Base-by-base conservation (phyloP, 2,329 filamentous ascomycete species). In the Daldinia eschscholtzii region DNA sequence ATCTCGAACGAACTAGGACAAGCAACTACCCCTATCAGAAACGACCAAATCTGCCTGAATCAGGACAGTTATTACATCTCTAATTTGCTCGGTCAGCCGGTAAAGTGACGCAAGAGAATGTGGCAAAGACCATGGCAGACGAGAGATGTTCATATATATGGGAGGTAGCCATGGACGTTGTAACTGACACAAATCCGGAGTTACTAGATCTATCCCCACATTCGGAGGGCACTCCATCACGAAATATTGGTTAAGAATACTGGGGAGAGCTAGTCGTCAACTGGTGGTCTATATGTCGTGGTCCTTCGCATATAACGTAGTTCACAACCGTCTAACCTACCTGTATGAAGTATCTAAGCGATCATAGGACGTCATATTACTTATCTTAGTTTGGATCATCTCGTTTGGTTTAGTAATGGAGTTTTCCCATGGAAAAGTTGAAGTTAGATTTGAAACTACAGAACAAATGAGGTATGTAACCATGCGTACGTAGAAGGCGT, bases 201-300 rank as follows among this genome's bases (percentile, higher is more conserved):
- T 33, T 26, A 58, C 30, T 20, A 56, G 59, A 28, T 12, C 15
- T 18, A 10, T 55, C 55, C 53, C 66, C 63, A 48, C 67, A 37
- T 23, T 23, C 63, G 67, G 67, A 69, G 63, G 2, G 7, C 39
- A 50, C 42, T 66, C 67, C 67, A 28, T 28, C 50, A 46, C 42
- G 28, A 55, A 58, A 64, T 41, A 69, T 69, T 69, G 67, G 67
- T 33, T 15, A 23, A 37, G 28, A 28, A 41, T 57, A 53, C 18
- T 52, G 48, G 48, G 12, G 12, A 35, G 42, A 35, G 18, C 6
- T 5, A 12, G 23, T 4, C 30, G 13, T 42, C 12, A 44, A 46
- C 23, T n/a, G 4, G 35, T 6, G 6, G 5, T 13, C 4, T 4
- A 7, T 30, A 44, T 58, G 28, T 26, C 18, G 18, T 20, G 5